These are phyloP conservation scores for Chrysopogon serrulatus DNA, from an alignment of 176 grass and related monocot genomes.

Conservation along the genomic window DNA sequence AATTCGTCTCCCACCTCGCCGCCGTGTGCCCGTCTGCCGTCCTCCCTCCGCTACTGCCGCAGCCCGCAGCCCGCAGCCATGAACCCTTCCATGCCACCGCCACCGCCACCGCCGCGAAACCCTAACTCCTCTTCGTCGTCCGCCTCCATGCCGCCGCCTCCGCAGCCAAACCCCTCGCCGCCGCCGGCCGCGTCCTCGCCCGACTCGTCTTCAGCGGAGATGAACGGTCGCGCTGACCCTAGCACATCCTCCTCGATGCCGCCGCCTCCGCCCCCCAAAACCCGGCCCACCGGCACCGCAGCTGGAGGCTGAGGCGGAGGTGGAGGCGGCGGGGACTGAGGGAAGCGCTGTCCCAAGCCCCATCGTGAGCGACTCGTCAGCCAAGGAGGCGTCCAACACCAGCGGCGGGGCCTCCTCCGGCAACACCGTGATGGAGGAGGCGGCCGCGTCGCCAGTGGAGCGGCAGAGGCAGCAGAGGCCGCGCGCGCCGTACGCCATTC, in stretches of 20 bases:
- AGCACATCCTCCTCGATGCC: conserved; percentile 27
- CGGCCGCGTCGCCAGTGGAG: conserved; percentile 11
- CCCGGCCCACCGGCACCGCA: not conserved
- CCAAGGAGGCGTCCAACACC: not conserved
- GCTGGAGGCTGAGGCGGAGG: not conserved
- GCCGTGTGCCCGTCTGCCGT: not conserved
- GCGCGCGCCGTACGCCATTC: conserved; percentile 68
- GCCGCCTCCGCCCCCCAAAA: not conserved
- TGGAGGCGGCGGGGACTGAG: not conserved
- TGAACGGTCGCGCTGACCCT: conserved; percentile 20
- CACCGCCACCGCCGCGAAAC: conserved; percentile 47
- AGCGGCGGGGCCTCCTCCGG: not conserved
- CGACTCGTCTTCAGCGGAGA: not conserved
- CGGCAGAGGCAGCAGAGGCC: conserved; percentile 12
- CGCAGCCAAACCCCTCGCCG: conserved; percentile 17
- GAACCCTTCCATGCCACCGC: conserved; percentile 64
- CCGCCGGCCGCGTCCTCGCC: not conserved
- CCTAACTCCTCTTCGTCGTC: not conserved
- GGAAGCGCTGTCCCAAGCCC: conserved; percentile 28
- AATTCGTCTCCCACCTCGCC: not conserved
- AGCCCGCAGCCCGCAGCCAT: conserved; percentile 36
- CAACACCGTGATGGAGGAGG: conserved; percentile 18
- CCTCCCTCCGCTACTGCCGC: not conserved
- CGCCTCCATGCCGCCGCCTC: conserved; percentile 16
- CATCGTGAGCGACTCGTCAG: conserved; percentile 18